Evolutionary conservation across 805 yeast species (phyloP), one percentile per base, ranked within the genome.

Genomic region (Nakazawaea peltata): DNA sequence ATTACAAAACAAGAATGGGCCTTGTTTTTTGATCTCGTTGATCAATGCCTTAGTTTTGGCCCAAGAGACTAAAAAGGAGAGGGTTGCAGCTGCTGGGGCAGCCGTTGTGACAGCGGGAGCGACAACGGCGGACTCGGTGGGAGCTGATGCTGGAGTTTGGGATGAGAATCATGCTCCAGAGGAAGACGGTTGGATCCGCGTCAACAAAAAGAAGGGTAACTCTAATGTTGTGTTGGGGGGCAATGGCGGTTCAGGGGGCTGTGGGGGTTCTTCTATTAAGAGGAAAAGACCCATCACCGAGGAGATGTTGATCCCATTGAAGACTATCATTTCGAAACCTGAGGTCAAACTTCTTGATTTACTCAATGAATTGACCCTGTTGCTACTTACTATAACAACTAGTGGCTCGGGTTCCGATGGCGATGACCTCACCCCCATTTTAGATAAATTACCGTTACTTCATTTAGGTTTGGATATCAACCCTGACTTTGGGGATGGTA

Each of bases 21-120:
- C 96, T 0, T 87, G 95, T 51, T 94, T 95, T 2, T 55, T 88
- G 26, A 68, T 88, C 11, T 88, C 95, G 0, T 57, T 88, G 27
- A 67, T 75, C 32, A 88, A 88, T 51, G 71, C 85, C 0, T 52
- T 88, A 12, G 51, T 85, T 5, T 54, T 87, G 14, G 59, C 74
- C 3, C 46, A 53, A 32, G 75, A 69, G 38, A 37, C 49, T 16
- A 15, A 21, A 17, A 23, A n/a, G 19, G 37, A 24, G 31, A 32
- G 30, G 8, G 12, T 25, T n/a, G 31, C 15, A 13, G 33, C 24
- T 8, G 8, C 11, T 21, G 36, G 31, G 30, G 35, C 28, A 10
- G 8, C n/a, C n/a, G n/a, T n/a, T n/a, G n/a, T n/a, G n/a, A n/a
- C n/a, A n/a, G n/a, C n/a, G n/a, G n/a, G n/a, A n/a, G n/a, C n/a